Evolutionary conservation across 2,329 filamentous ascomycete species (phyloP).

Genomic region (Talaromyces marneffei): DNA sequence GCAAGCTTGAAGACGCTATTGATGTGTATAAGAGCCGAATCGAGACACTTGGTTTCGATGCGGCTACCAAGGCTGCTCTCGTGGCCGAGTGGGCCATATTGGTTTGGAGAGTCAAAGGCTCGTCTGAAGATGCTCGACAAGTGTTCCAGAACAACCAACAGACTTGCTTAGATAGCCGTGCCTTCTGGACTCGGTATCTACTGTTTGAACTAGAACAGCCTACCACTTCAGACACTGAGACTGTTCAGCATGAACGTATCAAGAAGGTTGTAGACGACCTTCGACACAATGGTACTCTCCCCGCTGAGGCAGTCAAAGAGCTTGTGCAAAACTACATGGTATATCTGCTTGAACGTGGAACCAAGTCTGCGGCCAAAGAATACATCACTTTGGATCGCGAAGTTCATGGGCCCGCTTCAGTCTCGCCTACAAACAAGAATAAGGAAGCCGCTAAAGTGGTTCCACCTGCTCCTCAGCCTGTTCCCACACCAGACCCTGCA

Average conservation of each 20-base stretch:
- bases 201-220: conserved; percentile 84
- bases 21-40: conserved; percentile 77
- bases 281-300: conserved; percentile 65
- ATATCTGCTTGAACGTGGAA: conserved; percentile 77
- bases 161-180: conserved; percentile 75
- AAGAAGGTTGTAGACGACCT: conserved; percentile 74
- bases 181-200: conserved; percentile 88
- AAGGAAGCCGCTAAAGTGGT: conserved; percentile 22
- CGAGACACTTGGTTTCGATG: conserved; percentile 63
- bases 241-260: conserved; percentile 64
- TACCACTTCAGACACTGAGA: conserved; percentile 58
- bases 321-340: conserved; percentile 72
- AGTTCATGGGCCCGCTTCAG: conserved; percentile 62
- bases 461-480: conserved; percentile 19
- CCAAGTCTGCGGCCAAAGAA: conserved; percentile 76
- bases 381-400: conserved; percentile 78
- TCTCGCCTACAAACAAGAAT: conserved; percentile 30
- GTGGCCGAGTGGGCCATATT: conserved; percentile 84
- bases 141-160: conserved; percentile 78
- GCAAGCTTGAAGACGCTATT: conserved; percentile 76
- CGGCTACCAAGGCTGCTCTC: conserved; percentile 77
- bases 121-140: conserved; percentile 70
- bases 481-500: conserved; percentile 16
- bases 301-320: conserved; percentile 62
- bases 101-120: conserved; percentile 81